Base-by-base conservation (phyloP, 1,284 basidiomycete genomes). In the Cryptococcus maquisensis region DNA sequence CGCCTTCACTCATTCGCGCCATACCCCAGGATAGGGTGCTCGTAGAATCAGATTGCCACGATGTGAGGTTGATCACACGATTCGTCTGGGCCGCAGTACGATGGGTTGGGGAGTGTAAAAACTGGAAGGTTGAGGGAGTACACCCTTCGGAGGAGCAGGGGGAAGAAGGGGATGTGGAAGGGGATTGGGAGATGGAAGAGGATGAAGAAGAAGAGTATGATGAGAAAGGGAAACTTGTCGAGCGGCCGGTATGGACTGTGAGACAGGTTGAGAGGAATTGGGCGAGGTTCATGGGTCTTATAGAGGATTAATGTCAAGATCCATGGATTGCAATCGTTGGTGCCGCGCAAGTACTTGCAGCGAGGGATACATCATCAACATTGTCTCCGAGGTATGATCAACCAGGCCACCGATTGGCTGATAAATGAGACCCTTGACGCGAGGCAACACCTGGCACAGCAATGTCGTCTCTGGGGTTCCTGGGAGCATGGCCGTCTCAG, bases 31-130 rank as follows among this genome's bases (percentile, higher is more conserved):
- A 74, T n/a, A 55, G 75, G 18, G 54, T 80, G 9, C 59, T 80
- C 5, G 67, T 79, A 7, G 79, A 80, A 54, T 71, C 67, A 21
- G 79, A 80, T 57, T 68, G 68, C 23, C 67, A 73, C 51, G 68
- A 75, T 51, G 66, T 74, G 9, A 38, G 58, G 12, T 48, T 67
- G 24, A 66, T 57, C 8, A 60, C 63, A 4, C 39, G 61, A 12
- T 46, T 70, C 15, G 73, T 75, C 0, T 77, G 74, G 73, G 72
- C 62, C 1, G 67, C 69, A 1, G 55, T 61, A 3, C 61, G 57
- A 9, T 77, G 75, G 75, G 64, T 77, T 9, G 65, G 67, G 0
- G 52, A 43, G 28, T 62, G 60, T 39, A 65, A 66, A 23, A 67
- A 68, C 0, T 77, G 75, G 75, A 62, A 58, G 20, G 45, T 75